Percentiles rank a stretch among this genome's conserved stretches.
These are phyloP conservation scores for Stachybotrys chartarum DNA, from an alignment of 2,329 filamentous ascomycete species.

Conservation along the genomic window DNA sequence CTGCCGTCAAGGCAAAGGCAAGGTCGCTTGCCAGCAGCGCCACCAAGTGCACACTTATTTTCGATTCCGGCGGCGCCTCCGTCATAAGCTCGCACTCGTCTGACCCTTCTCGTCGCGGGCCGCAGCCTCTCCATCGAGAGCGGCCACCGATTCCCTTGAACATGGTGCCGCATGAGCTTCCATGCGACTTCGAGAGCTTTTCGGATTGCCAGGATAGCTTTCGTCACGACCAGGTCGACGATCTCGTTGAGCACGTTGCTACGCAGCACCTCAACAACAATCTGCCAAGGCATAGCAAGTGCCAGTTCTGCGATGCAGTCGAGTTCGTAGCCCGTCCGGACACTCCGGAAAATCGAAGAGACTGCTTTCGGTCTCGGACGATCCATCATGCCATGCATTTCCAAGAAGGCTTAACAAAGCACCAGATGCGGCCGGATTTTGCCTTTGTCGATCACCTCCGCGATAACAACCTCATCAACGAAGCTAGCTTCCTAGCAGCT, in stretches of 20 bases:
- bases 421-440: conserved; percentile 30
- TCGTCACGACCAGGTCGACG: conserved; percentile 22
- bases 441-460: conserved; percentile 30
- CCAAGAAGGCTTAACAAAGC: conserved; percentile 10
- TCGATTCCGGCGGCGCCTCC: background rate
- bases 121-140: conserved; percentile 5
- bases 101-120: conserved; percentile 12
- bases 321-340: conserved; percentile 18
- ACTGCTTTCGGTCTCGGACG: conserved; percentile 34
- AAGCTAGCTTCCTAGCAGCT: conserved; percentile 12
- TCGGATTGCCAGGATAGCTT: conserved; percentile 30
- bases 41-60: background rate
- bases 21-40: background rate
- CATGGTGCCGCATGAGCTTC: conserved; percentile 15
- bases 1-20: background rate
- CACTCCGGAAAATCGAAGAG: conserved; percentile 2
- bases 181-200: conserved; percentile 38
- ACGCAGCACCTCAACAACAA: conserved; percentile 23
- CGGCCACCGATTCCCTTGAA: conserved; percentile 2
- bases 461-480: conserved; percentile 16
- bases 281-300: conserved; percentile 30
- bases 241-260: conserved; percentile 40
- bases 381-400: conserved; percentile 42
- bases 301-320: conserved; percentile 42
- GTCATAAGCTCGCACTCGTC: conserved; percentile 7